Base-by-base conservation (phyloP, 2,329 filamentous ascomycete genomes). In the Elsinoe ampelina region DNA sequence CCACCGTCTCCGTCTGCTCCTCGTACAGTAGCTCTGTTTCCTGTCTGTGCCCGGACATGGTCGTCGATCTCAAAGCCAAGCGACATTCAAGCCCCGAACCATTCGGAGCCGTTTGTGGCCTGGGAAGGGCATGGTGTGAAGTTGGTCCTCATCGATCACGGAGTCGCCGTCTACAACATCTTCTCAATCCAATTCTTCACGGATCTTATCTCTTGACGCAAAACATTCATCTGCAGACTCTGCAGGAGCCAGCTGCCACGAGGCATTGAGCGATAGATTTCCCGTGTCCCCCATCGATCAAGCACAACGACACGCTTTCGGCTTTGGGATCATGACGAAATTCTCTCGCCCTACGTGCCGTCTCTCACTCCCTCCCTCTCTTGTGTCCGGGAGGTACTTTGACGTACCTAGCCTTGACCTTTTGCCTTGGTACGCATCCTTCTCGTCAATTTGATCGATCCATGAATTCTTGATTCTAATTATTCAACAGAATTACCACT, bases 41-140 rank as follows among this genome's bases (percentile, higher is more conserved):
- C 22, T 11, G 41, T 43, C 41, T 22, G 41, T 43, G 41, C 41
- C 8, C 41, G 41, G 41, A 43, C 41, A 43, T 22, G 41, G 41
- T 43, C 41, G 41, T 43, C 41, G 41, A 43, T 43, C 41, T 45
- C 26, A 13, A 17, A 45, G 41, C 41, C 41, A 45, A 45, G 41
- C 41, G 41, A 45, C 41, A 20, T 45, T 45, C 41, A 45, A 45
- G 41, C 41, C 41, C 41, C 41, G 41, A 45, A 45, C 41, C 41
- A 45, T 45, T 20, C 20, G 30, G n/a, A 45, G 41, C 26, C 41
- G 2, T 17, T 17, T 19, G 39, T 42, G 39, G 13, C 7, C 39
- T 15, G 39, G 26, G 39, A 42, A 2, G 7, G 26, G 7, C 26
- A 8, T 30, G 26, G 26, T 30, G 26, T 30, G 22, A 26, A 26